Base-by-base conservation (phyloP, 2,329 filamentous ascomycete genomes). In the Phoma herbarum region DNA sequence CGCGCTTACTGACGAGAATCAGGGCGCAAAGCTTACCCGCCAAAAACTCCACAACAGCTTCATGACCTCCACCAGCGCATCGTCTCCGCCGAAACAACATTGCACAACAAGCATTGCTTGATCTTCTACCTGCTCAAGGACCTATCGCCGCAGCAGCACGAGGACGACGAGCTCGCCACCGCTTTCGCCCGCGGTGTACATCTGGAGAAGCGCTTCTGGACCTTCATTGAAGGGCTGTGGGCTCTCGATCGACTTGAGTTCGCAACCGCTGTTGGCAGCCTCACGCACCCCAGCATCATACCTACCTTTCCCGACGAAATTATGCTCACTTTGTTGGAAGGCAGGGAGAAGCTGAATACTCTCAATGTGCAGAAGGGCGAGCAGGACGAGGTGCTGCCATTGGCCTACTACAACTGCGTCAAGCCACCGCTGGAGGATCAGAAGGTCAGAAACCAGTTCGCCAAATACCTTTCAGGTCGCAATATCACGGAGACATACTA, bases 271-370 rank as follows among this genome's bases (percentile, higher is more conserved):
- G 82, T 96, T 26, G 88, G 92, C 67, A 88, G 89, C 72, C 85
- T 96, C 14, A 88, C 91, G 4, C 89, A 95, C 68, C 92, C 92
- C 0, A 91, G 90, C 1, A 83, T 96, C 4, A 87, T 89, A 20
- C 88, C 90, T 33, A 92, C 92, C 52, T 96, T 95, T 70, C 85
- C 90, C 56, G 91, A 95, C 77, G 90, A 96, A 61, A 93, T 96
- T 51, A 83, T 95, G 65, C 84, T 85, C 25, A 84, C 85, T 4
- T 84, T 95, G 4, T 86, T 91, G 50, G 83, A 85, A 5, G 60
- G 67, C 2, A 52, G 53, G 22, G 60, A 68, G n/a, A 64, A 59
- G 52, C 52, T 70, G 11, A 64, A 57, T 44, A 63, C 60, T 20
- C 52, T 69, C 28, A 60, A 63, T 22, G 57, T 66, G 18, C 60